Percentiles rank a stretch among this genome's conserved stretches.
phyloP scores from a whole-genome alignment of 495 filamentous ascomycete genomes.

The Penicillium cinerascens region DNA sequence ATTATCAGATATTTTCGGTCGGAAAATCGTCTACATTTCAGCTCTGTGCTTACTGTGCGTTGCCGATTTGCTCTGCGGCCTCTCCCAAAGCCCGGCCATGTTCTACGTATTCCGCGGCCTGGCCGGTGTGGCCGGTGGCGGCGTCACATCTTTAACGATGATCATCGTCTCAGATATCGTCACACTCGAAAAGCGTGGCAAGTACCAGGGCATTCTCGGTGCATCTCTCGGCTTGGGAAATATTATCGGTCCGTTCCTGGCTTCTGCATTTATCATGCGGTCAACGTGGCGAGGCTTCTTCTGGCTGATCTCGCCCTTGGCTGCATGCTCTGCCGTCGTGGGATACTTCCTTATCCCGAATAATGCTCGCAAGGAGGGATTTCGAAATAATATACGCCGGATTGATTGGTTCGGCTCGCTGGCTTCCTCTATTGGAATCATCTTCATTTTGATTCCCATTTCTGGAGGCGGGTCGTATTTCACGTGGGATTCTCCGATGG shows the following conservation, averaged over 20 bases:
- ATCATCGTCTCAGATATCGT: conserved; percentile 51
- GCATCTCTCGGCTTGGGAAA: conserved; percentile 42
- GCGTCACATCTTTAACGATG: conserved; percentile 49
- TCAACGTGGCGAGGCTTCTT: conserved; percentile 51
- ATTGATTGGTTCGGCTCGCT: conserved; percentile 56
- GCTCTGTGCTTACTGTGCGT: conserved; percentile 48
- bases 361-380: conserved; percentile 32
- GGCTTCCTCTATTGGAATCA: conserved; percentile 48
- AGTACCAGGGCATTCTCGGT: conserved; percentile 46
- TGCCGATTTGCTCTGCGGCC: conserved; percentile 51
- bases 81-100: conserved; percentile 47
- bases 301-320: conserved; percentile 42
- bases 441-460: conserved; percentile 59
- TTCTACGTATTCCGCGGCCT: conserved; percentile 56
- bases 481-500: conserved; percentile 56
- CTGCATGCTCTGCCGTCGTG: conserved; percentile 37
- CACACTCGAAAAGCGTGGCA: conserved; percentile 42
- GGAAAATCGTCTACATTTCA: conserved; percentile 49
- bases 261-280: conserved; percentile 40
- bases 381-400: conserved; percentile 43
- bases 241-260: conserved; percentile 44
- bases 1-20: conserved; percentile 56
- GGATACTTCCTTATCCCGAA: conserved; percentile 44
- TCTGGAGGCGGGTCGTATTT: conserved; percentile 61
- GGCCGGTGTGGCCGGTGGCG: conserved; percentile 52